Conservation (phyloP, 441 rosid genomes). For the Bruguiera hainesii region DNA sequence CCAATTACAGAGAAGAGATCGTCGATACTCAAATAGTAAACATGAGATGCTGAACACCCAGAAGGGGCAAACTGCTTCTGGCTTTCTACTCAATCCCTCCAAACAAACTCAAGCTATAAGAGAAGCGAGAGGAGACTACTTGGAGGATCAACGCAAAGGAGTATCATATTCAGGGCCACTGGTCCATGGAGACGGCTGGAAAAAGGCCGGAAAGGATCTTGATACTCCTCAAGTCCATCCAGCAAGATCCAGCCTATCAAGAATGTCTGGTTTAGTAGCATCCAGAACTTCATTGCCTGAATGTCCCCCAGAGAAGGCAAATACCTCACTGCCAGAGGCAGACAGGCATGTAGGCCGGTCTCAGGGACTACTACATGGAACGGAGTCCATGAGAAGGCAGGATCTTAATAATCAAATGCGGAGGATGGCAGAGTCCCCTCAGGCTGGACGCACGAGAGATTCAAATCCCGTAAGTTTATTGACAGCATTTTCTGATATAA, state of each 20-base stretch:
- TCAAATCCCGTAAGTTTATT: conserved; percentile 36
- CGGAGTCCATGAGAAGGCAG: conserved; percentile 28
- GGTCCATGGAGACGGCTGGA: conserved; percentile 38
- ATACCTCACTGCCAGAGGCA: conserved; percentile 28
- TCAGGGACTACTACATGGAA: conserved; percentile 29
- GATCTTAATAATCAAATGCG: conserved; percentile 25
- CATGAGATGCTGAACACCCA: conserved; percentile 36
- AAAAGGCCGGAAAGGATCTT: conserved; percentile 44
- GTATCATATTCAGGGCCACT: conserved; percentile 76
- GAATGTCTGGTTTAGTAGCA: conserved; percentile 51
- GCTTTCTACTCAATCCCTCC: conserved; percentile 38
- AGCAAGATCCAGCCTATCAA: conserved; percentile 37
- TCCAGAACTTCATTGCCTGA: conserved; percentile 39
- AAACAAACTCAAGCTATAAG: conserved; percentile 37
- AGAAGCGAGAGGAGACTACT: conserved; percentile 41
- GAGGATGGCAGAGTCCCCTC: conserved; percentile 33
- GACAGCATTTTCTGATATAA: not conserved
- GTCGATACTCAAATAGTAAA: conserved; percentile 42
- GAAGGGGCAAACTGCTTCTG: conserved; percentile 42
- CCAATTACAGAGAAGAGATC: conserved; percentile 46
- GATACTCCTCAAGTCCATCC: conserved; percentile 33
- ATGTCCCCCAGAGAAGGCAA: conserved; percentile 26
- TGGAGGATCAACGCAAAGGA: conserved; percentile 39
- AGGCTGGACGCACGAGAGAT: conserved; percentile 22
- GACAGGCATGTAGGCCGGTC: conserved; percentile 31